These are phyloP conservation scores for Mycena kentingensis DNA, from an alignment of 768 basidiomycete species.

Conservation along the genomic window DNA sequence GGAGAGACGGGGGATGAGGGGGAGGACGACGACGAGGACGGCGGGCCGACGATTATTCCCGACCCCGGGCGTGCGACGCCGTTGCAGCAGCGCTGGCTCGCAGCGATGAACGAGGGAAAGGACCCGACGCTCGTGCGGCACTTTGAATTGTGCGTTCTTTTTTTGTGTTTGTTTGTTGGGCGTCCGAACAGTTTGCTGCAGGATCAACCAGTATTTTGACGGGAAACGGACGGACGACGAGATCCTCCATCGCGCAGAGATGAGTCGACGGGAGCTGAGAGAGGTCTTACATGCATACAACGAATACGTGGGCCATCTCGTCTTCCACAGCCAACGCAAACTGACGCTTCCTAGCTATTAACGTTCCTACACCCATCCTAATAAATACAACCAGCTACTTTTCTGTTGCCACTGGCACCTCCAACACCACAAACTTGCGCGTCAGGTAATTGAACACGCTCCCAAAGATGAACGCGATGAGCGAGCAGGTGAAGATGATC, in stretches of 20 bases:
- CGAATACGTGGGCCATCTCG: slow-evolving; percentile 75
- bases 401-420: too few species aligned
- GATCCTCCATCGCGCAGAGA: slow-evolving; percentile 86
- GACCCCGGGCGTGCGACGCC: slow-evolving; percentile 84
- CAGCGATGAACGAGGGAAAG: slow-evolving; percentile 88
- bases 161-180: background rate
- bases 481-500: slow-evolving; percentile 91
- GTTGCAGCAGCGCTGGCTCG: slow-evolving; percentile 78
- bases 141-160: slow-evolving; percentile 70
- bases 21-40: slow-evolving; percentile 48
- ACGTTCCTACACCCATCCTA: slow-evolving; percentile 46
- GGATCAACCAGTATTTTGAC: slow-evolving; percentile 92
- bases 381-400: background rate
- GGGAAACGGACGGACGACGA: slow-evolving; percentile 92
- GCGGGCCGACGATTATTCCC: slow-evolving; percentile 66
- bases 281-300: slow-evolving; percentile 85
- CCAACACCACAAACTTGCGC: slow-evolving; percentile 69
- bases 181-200: slow-evolving; percentile 31
- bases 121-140: slow-evolving; percentile 66
- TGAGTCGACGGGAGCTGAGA: slow-evolving; percentile 80
- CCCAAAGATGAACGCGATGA: slow-evolving; percentile 92
- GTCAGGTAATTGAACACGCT: slow-evolving; percentile 87
- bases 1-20: slow-evolving; percentile 36
- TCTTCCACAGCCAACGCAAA: background rate
- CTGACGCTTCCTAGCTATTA: slow-evolving; percentile 35